phyloP scores from a whole-genome alignment of 2,329 filamentous ascomycete genomes.

The Aspergillus ochraceoroseus region DNA sequence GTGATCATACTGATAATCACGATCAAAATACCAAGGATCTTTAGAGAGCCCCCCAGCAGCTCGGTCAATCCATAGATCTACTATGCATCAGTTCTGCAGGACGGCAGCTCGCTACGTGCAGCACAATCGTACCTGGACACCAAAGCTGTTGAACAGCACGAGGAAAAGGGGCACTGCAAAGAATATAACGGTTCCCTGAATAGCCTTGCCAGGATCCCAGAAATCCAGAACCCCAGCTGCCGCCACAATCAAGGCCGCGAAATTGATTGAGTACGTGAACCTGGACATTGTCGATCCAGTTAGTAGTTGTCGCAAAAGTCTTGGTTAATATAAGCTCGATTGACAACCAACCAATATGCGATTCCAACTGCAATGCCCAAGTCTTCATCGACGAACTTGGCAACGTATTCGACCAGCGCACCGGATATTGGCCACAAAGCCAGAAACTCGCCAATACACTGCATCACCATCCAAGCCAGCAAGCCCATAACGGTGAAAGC shows the following conservation, averaged over 20 bases:
- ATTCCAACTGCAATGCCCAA: slow-evolving; percentile 35
- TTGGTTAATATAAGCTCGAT: too few relatives aligned
- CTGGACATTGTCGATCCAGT: slow-evolving; percentile 11
- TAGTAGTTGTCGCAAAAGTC: too few relatives aligned
- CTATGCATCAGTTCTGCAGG: background rate
- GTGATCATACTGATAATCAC: slow-evolving; percentile 20
- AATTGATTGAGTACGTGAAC: slow-evolving; percentile 31
- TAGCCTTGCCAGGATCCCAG: slow-evolving; percentile 23
- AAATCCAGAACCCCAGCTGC: slow-evolving; percentile 26
- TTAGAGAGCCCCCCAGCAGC: slow-evolving; percentile 22
- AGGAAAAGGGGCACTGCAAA: slow-evolving; percentile 22
- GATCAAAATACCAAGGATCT: slow-evolving; percentile 19
- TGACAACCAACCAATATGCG: slow-evolving; percentile 34
- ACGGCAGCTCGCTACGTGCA: background rate
- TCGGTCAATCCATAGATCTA: slow-evolving; percentile 24
- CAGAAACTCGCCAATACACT: slow-evolving; percentile 39
- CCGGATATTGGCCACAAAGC: slow-evolving; percentile 38
- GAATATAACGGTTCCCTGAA: slow-evolving; percentile 24
- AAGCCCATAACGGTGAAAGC: slow-evolving; percentile 33
- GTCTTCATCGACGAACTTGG: slow-evolving; percentile 37
- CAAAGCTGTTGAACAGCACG: slow-evolving; percentile 21
- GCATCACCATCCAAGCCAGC: slow-evolving; percentile 36
- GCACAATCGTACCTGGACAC: slow-evolving; percentile 16
- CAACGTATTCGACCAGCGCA: slow-evolving; percentile 35
- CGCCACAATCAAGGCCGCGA: slow-evolving; percentile 28